Evolutionary conservation across 768 basidiomycete genomes (phyloP).

Genomic region (Grammothele lineata): DNA sequence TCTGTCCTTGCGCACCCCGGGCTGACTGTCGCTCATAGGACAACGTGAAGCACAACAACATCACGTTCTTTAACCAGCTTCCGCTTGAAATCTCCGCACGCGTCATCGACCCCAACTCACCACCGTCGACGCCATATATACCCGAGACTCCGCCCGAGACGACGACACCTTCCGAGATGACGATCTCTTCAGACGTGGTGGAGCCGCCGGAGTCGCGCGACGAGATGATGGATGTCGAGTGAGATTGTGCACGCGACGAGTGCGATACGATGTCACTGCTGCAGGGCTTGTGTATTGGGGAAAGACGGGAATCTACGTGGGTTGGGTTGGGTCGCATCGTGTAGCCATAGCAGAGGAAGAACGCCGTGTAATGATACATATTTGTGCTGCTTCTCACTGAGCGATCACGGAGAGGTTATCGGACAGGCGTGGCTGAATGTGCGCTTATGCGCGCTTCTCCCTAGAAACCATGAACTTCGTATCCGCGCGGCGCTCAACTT

Average conservation of each 20-base stretch:
- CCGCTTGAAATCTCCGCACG: slow-evolving; percentile 23
- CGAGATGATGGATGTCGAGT: slow-evolving; percentile 20
- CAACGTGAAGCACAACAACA: slow-evolving; percentile 34
- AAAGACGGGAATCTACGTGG: no score
- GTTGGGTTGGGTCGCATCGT: no score
- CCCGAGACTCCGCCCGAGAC: slow-evolving; percentile 4
- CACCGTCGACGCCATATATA: slow-evolving; percentile 16
- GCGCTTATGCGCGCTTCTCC: no score
- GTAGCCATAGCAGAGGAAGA: no score
- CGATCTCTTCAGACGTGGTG: slow-evolving; percentile 17
- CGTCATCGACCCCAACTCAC: slow-evolving; percentile 22
- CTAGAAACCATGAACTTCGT: no score
- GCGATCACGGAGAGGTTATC: no score
- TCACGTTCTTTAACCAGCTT: slow-evolving; percentile 31
- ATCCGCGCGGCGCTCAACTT: no score
- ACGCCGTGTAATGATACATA: no score
- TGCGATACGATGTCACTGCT: no score
- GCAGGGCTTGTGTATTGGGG: no score
- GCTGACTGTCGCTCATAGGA: slow-evolving; percentile 20
- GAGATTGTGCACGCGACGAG: not conserved
- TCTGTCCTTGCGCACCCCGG: not conserved
- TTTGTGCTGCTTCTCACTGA: no score
- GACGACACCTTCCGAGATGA: not conserved
- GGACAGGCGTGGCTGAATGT: no score
- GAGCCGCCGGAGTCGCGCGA: slow-evolving; percentile 18